Base-by-base conservation (phyloP, 83 land plant genomes). In the Diphasiastrum complanatum region DNA sequence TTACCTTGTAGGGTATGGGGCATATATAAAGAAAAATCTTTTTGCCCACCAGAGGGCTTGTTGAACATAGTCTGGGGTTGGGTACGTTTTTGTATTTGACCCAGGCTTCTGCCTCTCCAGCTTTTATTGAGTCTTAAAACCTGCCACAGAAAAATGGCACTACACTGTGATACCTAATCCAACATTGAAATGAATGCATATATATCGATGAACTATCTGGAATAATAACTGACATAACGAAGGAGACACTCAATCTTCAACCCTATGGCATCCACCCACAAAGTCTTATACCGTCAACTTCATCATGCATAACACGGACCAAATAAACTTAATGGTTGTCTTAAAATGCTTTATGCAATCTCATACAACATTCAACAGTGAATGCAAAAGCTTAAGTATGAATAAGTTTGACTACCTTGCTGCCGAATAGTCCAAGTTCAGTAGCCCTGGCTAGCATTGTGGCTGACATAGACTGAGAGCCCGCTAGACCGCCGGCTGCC, bases 391-490 rank as follows among this genome's bases (percentile, higher is more conserved):
- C n/a, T 10, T 27, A 35, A 14, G 24, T 2, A 45, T 31, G 34
- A 29, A 45, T 5, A 35, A 45, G 1, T 33, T 45, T 22, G 16
- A 52, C 37, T 75, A 90, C 88, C 88, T 64, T 75, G 72, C 83
- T 72, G 29, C 91, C 91, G 61, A 59, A 90, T 37, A 77, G 68
- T 73, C 85, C 75, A 56, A 86, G 33, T 40, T 59, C 66, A 36
- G 52, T 22, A 11, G 70, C 70, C 51, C 33, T 67, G 28, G 70
- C 70, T 6, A 58, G 30, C 19, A 36, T 51, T 3, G 31, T 52
- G 12, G 60, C 51, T 75, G 62, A 75, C 75, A 58, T 41, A 86
- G 75, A 28, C 58, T 76, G 50, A 56, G 36, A 6, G 83, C 78
- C 40, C 76, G 37, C 41, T 38, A 69, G 22, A 35, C 46, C 48